Base-by-base conservation (phyloP, 768 basidiomycete genomes). In the Suillus spraguei region DNA sequence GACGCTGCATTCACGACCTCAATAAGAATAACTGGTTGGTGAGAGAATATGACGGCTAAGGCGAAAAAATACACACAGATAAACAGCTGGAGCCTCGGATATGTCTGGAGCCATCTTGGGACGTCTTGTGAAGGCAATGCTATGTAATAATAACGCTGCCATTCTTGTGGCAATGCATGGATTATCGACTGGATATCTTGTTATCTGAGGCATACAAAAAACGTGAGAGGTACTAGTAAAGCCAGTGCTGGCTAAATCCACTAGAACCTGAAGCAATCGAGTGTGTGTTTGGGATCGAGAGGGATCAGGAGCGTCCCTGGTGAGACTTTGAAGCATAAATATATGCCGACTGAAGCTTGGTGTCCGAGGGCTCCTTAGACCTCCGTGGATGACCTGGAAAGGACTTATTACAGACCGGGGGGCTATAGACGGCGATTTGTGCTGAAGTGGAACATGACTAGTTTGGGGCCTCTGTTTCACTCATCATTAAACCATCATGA, bases 151-250 rank as follows among this genome's bases (percentile, higher is more conserved):
- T n/a, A n/a, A 38, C 16, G 6, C 36, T 39, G 35, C 2, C 22
- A 56, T 56, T 56, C 35, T 9, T 55, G 54, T 55, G 22, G 22
- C 6, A n/a, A 56, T 56, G n/a, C 14, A 24, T 55, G 35, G 9
- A 24, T 17, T 35, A 17, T 24, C 4, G 7, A 39, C 38, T 14
- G 22, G 24, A 7, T 22, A 28, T 39, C 36, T 22, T 58, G 39
- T 58, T 38, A 41, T 58, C 8, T 39, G 36, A 58, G 17, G 28
- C 56, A 41, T 58, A 20, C 56, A 28, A 11, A 24, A 41, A 39
- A 58, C 24, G 17, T 58, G 39, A 58, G 39, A 41, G 22, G 39
- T 28, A 28, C 28, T 28, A 28, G 28, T 24, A 17, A 58, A 11
- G 24, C 39, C 39, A 20, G 39, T 28, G 24, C 14, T 41, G 17